phyloP scores from a whole-genome alignment of 805 yeast genomes.

The Teunomyces gatunensis region DNA sequence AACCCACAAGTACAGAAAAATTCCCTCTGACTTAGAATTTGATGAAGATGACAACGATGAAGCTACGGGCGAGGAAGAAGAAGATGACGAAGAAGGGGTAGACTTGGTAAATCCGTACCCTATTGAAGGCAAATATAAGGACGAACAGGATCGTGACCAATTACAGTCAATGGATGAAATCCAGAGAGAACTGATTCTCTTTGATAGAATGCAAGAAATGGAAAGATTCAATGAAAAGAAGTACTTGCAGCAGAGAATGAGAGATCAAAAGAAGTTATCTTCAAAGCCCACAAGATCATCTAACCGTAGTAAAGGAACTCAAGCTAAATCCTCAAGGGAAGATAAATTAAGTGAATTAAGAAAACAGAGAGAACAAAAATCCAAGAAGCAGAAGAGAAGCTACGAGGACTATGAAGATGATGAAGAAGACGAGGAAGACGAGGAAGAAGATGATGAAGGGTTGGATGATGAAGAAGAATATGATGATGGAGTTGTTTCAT shows the following conservation, averaged over 20 bases:
- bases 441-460: conserved; percentile 37
- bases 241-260: conserved; percentile 79
- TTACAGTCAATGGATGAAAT: conserved; percentile 81
- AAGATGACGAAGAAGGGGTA: conserved; percentile 37
- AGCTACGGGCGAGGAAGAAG: conserved; percentile 18
- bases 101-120: conserved; percentile 77
- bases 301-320: conserved; percentile 23
- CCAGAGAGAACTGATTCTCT: conserved; percentile 85
- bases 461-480: conserved; percentile 43
- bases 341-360: conserved; percentile 70
- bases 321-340: conserved; percentile 38
- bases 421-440: conserved; percentile 21
- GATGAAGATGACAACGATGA: conserved; percentile 19
- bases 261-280: conserved; percentile 41
- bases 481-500: conserved; percentile 17
- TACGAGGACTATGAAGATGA: conserved; percentile 19
- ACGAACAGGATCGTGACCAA: conserved; percentile 69
- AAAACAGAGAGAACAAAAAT: conserved; percentile 68
- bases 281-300: conserved; percentile 38
- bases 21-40: conserved; percentile 11
- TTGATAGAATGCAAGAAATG: conserved; percentile 90
- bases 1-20: conserved; percentile 29
- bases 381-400: conserved; percentile 29
- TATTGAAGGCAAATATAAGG: conserved; percentile 83
- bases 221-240: conserved; percentile 83